Evolutionary conservation across 495 filamentous ascomycete species (phyloP).

Genomic region (Aspergillus baeticus): DNA sequence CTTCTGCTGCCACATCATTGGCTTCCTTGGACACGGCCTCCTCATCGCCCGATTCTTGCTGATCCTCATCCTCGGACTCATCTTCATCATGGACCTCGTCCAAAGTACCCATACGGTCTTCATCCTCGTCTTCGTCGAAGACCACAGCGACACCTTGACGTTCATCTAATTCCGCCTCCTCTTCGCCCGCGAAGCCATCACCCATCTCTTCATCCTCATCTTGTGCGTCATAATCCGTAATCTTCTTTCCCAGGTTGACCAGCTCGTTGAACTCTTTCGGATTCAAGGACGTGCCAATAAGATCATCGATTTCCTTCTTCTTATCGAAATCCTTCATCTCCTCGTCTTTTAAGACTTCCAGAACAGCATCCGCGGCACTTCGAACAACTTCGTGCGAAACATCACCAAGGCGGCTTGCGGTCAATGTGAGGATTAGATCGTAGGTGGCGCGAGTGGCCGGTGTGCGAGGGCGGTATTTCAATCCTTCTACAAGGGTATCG

Average conservation of each 20-base stretch:
- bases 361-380: constrained; percentile 90
- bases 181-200: constrained; percentile 56
- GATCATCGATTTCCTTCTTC: constrained; percentile 95
- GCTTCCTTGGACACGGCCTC: constrained; percentile 48
- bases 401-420: constrained; percentile 85
- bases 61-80: constrained; percentile 65
- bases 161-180: constrained; percentile 79
- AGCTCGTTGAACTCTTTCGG: constrained; percentile 96
- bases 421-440: constrained; percentile 89
- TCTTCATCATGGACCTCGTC: constrained; percentile 81
- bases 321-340: constrained; percentile 97
- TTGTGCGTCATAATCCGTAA: constrained; percentile 96
- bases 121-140: constrained; percentile 92
- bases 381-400: constrained; percentile 88
- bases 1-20: constrained; percentile 56
- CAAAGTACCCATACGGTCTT: constrained; percentile 69
- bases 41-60: constrained; percentile 53
- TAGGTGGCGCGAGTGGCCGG: constrained; percentile 93
- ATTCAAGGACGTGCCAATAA: constrained; percentile 76
- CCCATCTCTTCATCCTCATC: constrained; percentile 93
- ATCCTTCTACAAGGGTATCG: constrained; percentile 82
- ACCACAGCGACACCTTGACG: constrained; percentile 95
- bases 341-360: constrained; percentile 93
- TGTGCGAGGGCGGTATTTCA: constrained; percentile 85
- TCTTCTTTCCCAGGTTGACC: constrained; percentile 96